Evolutionary conservation across 768 basidiomycete species (phyloP).

Genomic region (Russula abietina): DNA sequence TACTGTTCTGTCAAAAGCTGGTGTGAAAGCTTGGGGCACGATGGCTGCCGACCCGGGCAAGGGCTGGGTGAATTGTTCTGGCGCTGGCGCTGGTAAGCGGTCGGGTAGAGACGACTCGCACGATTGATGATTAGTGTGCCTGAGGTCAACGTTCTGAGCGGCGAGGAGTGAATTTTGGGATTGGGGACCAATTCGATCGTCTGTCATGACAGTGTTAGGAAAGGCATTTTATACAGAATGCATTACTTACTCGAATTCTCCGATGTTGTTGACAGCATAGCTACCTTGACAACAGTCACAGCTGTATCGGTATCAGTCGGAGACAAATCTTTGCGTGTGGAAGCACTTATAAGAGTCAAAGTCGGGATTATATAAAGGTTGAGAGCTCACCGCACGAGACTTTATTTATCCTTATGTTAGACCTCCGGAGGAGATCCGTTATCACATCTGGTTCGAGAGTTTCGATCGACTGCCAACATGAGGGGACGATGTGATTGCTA

Average conservation of each 20-base stretch:
- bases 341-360: background rate
- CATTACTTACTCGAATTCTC: background rate
- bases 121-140: background rate
- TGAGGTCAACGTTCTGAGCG: background rate
- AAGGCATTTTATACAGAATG: background rate
- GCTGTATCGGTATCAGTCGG: no score
- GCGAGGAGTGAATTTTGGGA: background rate
- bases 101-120: background rate
- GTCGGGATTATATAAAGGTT: background rate
- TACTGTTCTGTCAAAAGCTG: no score
- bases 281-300: no score
- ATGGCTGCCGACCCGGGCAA: no score
- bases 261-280: no score
- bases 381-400: background rate
- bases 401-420: background rate
- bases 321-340: background rate
- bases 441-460: background rate
- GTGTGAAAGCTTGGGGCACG: no score
- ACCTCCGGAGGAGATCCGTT: background rate
- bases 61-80: no score
- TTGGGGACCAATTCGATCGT: background rate
- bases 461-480: background rate
- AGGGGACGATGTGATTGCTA: background rate
- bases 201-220: background rate
- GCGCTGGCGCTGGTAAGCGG: background rate